Evolutionary conservation across 2,329 filamentous ascomycete species (phyloP), one percentile per base, ranked within the genome.

Genomic region (Alternaria arbusti): DNA sequence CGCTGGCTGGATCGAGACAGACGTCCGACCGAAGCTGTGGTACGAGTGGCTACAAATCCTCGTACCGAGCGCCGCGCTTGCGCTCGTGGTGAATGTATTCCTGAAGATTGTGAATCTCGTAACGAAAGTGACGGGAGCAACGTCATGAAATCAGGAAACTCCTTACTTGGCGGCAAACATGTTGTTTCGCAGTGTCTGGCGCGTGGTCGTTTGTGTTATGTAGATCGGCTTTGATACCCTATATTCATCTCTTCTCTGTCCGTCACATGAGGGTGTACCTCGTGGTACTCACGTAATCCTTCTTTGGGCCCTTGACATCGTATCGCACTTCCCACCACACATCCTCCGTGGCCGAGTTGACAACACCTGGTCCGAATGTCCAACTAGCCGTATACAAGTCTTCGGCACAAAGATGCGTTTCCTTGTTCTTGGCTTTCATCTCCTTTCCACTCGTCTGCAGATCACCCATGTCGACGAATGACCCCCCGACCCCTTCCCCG

Each of bases 311-410:
- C 49, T 72, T 71, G 5, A 82, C 80, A 66, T 79, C 76, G 64
- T 82, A 82, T 54, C 66, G 56, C 4, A 81, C 74, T 56, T 75
- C 74, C 74, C 80, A 82, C 71, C 73, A 76, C 43, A 60, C 45
- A 4, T 69, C 25, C 17, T 57, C 54, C n/a, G 61, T 54, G 6
- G 26, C 36, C n/a, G 61, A 50, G 1, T 32, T 17, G 28, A 8
- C 25, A 55, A 76, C 69, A 6, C 61, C 68, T 69, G 89, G 87
- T 3, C 77, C 77, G 78, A 94, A 94, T 63, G 86, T 83, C 79
- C 93, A 94, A 57, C 84, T 81, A 47, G 92, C 89, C 59, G 90
- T 83, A 74, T 94, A 94, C 73, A 89, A 86, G 73, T 95, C 92
- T 55, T 89, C 84, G 5, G 89, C 85, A 77, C 92, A 94, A 3